Conservation (phyloP, 2,329 filamentous ascomycete genomes). For the Cadophora sp. region DNA sequence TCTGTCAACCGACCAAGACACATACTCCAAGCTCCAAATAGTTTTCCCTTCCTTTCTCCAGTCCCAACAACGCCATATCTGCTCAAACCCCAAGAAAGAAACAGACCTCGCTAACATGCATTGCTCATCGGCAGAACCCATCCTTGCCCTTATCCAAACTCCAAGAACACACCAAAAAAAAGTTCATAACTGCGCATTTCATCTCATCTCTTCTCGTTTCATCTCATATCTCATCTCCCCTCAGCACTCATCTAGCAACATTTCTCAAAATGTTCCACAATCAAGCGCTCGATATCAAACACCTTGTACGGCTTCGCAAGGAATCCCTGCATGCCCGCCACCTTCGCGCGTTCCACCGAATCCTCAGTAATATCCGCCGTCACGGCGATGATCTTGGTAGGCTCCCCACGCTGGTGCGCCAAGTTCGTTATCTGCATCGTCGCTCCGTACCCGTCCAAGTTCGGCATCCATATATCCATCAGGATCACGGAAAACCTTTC, state of each 20-base stretch:
- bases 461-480: slow-evolving; percentile 80
- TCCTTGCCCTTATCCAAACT: not conserved
- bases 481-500: slow-evolving; percentile 65
- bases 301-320: slow-evolving; percentile 63
- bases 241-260: slow-evolving; percentile 14
- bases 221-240: not conserved
- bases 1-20: not conserved
- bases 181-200: not conserved
- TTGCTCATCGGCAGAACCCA: not conserved
- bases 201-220: slow-evolving; percentile 9
- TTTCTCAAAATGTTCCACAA: slow-evolving; percentile 44
- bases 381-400: slow-evolving; percentile 55
- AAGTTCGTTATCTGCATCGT: slow-evolving; percentile 63
- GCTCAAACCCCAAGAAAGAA: not conserved
- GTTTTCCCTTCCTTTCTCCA: not conserved
- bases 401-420: slow-evolving; percentile 30
- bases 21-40: slow-evolving; percentile 5
- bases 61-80: not conserved
- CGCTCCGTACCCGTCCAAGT: slow-evolving; percentile 76
- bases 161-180: not conserved
- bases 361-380: slow-evolving; percentile 62
- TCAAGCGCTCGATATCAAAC: slow-evolving; percentile 58
- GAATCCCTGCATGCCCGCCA: slow-evolving; percentile 61
- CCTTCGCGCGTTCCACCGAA: slow-evolving; percentile 55
- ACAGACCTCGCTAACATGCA: not conserved